A percentile compares a stretch with the other conserved stretches of the same genome.
Evolutionary conservation across 1,139 yeast genomes (phyloP).

Genomic region (Candida smagusa): DNA sequence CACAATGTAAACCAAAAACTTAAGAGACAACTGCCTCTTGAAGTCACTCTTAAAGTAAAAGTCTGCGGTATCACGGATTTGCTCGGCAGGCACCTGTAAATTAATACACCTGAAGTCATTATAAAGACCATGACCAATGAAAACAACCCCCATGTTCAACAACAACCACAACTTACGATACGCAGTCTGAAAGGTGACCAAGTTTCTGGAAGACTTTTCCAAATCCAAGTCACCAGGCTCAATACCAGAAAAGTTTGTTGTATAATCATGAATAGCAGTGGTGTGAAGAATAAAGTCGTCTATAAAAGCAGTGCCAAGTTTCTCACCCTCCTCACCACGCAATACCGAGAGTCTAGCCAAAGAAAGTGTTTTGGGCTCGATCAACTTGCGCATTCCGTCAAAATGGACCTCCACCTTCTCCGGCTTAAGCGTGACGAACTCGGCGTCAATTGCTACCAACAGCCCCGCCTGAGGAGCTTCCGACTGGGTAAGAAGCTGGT

Average conservation of each 20-base stretch:
- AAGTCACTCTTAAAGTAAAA: conserved; percentile 69
- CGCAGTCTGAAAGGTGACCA: conserved; percentile 81
- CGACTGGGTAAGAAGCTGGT: conserved; percentile 56
- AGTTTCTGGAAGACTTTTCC: conserved; percentile 54
- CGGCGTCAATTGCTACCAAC: conserved; percentile 92
- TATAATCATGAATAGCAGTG: conserved; percentile 72
- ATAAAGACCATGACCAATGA: conserved; percentile 91
- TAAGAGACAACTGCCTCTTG: conserved; percentile 77
- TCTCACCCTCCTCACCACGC: conserved; percentile 61
- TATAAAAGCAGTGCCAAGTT: conserved; percentile 76
- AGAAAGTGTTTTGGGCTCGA: conserved; percentile 73
- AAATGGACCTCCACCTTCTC: conserved; percentile 74
- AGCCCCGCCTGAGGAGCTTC: conserved; percentile 78
- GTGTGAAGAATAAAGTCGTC: conserved; percentile 88
- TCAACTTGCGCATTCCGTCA: conserved; percentile 64
- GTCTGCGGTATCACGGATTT: conserved; percentile 86
- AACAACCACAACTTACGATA: conserved; percentile 87
- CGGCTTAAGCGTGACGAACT: conserved; percentile 79
- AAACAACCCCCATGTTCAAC: conserved; percentile 82
- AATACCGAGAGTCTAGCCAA: conserved; percentile 88
- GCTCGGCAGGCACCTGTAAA: conserved; percentile 77
- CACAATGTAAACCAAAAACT: conserved; percentile 81
- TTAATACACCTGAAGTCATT: conserved; percentile 94
- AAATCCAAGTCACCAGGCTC: conserved; percentile 90
- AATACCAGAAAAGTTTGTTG: conserved; percentile 90